Evolutionary conservation across 164 flowering plant genomes (phyloP).

Genomic region (Nymphaea colorata): DNA sequence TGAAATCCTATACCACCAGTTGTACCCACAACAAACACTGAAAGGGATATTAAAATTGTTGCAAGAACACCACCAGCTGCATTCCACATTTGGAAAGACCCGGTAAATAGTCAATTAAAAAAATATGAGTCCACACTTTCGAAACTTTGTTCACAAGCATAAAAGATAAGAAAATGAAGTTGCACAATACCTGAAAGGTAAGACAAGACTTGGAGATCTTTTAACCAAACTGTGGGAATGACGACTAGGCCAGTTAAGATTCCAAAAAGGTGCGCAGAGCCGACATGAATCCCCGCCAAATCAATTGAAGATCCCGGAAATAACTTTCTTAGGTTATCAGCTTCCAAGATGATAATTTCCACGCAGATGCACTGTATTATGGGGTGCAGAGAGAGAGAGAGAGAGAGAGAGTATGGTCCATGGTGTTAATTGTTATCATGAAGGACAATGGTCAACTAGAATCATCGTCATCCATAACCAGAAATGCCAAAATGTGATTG

Average conservation of each 20-base stretch:
- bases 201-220: too few relatives aligned
- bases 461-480: constrained; percentile 29
- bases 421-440: not conserved
- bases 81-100: constrained; percentile 4
- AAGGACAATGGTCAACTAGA: not conserved
- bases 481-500: not conserved
- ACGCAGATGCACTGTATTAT: constrained; percentile 66
- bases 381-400: not conserved
- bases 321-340: constrained; percentile 71
- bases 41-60: constrained; percentile 44
- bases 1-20: constrained; percentile 56
- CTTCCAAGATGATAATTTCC: constrained; percentile 86
- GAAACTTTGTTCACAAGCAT: too few relatives aligned
- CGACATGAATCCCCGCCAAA: constrained; percentile 37
- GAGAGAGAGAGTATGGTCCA: not conserved
- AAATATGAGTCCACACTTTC: too few relatives aligned
- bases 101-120: not conserved
- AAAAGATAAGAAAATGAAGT: constrained; percentile 59
- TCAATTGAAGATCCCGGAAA: constrained; percentile 62
- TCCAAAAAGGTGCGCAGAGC: too few relatives aligned
- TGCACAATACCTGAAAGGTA: too few relatives aligned
- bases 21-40: constrained; percentile 44
- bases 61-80: constrained; percentile 89
- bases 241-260: too few relatives aligned
- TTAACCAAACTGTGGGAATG: too few relatives aligned